A percentile compares a stretch with the other conserved stretches of the same genome.
Evolutionary conservation across 768 basidiomycete genomes (phyloP).

Genomic region (Rhizopogon vulgaris): DNA sequence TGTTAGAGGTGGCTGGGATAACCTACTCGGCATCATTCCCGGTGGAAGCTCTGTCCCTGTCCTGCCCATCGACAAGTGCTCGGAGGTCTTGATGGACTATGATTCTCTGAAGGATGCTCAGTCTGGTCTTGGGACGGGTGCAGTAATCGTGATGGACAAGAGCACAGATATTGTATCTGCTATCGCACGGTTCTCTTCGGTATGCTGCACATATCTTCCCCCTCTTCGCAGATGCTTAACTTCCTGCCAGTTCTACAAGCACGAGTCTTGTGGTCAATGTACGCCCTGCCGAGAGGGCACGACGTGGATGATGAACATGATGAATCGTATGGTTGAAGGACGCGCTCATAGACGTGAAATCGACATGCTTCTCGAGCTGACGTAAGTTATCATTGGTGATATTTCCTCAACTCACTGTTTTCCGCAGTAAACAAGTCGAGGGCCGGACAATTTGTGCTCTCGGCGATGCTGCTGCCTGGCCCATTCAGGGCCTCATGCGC

Average conservation of each 20-base stretch:
- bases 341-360: conserved; percentile 90
- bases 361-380: conserved; percentile 95
- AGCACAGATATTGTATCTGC: conserved; percentile 91
- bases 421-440: conserved; percentile 84
- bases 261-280: conserved; percentile 97
- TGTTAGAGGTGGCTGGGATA: conserved; percentile 92
- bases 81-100: conserved; percentile 95
- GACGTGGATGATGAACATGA: conserved; percentile 99
- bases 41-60: conserved; percentile 95
- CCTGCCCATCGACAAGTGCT: conserved; percentile 75
- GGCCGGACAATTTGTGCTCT: conserved; percentile 96
- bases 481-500: conserved; percentile 95
- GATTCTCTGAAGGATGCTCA: conserved; percentile 96
- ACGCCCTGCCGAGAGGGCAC: conserved; percentile 93
- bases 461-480: conserved; percentile 98
- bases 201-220: conserved; percentile 20
- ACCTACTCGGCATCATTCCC: conserved; percentile 93
- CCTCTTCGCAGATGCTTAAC: conserved; percentile 4
- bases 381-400: conserved; percentile 41
- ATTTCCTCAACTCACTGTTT: conserved; percentile 1
- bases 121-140: conserved; percentile 95
- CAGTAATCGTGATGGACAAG: conserved; percentile 99
- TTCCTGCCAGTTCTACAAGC: conserved; percentile 79
- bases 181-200: conserved; percentile 89
- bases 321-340: conserved; percentile 93